Evolutionary conservation across 495 filamentous ascomycete genomes (phyloP).

Genomic region (Aspergillus kassunensis): DNA sequence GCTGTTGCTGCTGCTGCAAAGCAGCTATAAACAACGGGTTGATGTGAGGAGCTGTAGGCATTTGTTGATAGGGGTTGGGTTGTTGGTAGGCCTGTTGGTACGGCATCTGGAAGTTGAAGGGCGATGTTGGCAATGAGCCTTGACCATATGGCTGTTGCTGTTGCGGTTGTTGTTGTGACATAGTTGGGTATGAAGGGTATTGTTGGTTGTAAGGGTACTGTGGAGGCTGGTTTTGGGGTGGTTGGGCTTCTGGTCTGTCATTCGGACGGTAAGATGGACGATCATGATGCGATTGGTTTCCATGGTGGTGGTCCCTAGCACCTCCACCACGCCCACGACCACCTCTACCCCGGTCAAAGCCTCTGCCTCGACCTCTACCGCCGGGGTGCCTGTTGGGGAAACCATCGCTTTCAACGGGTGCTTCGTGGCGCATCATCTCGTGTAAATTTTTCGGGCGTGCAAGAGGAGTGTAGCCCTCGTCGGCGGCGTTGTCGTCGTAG

Average conservation of each 20-base stretch:
- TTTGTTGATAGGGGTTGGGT: constrained; percentile 31
- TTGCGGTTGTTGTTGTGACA: constrained; percentile 28
- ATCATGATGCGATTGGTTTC: constrained; percentile 31
- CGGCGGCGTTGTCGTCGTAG: constrained; percentile 50
- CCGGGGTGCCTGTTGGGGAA: constrained; percentile 25
- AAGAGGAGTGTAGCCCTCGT: constrained; percentile 63
- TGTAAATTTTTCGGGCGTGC: constrained; percentile 58
- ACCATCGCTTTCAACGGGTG: constrained; percentile 45
- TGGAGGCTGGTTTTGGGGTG: constrained; percentile 19
- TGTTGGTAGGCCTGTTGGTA: constrained; percentile 37
- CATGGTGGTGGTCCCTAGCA: constrained; percentile 37
- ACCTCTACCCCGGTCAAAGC: constrained; percentile 44
- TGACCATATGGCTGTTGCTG: constrained; percentile 30
- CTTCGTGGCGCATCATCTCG: constrained; percentile 48
- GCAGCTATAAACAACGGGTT: constrained; percentile 62
- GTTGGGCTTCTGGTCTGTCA: constrained; percentile 16
- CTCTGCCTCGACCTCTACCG: constrained; percentile 39
- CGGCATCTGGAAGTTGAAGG: constrained; percentile 39
- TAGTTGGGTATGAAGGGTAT: constrained; percentile 25
- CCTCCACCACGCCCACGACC: constrained; percentile 49
- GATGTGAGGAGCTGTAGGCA: constrained; percentile 54
- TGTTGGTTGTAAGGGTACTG: constrained; percentile 20
- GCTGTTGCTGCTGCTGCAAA: constrained; percentile 41
- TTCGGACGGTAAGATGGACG: constrained; percentile 35
- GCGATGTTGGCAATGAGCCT: constrained; percentile 23